Percentiles rank a stretch among this genome's conserved stretches.
Evolutionary conservation across 768 basidiomycete species (phyloP).

Genomic region (Russula sp.): DNA sequence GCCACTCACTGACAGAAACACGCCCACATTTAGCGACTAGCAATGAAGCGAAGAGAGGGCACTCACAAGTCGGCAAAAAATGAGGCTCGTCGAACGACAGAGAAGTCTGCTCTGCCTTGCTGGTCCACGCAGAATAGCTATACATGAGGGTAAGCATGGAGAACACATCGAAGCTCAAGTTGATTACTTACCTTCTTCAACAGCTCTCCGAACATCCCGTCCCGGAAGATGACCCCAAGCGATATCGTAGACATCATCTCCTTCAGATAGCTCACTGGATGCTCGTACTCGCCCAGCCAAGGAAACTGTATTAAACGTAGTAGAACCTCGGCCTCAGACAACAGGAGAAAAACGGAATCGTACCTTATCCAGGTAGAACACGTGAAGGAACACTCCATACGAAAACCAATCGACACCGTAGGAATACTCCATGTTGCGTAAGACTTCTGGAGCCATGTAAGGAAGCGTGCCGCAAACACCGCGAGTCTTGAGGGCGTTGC

Average conservation of each 20-base stretch:
- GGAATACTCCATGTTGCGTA: conserved; percentile 23
- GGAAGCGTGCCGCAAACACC: conserved; percentile 25
- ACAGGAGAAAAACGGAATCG: background rate
- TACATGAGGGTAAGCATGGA: background rate
- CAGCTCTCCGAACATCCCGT: conserved; percentile 14
- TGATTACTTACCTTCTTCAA: conserved; percentile 12
- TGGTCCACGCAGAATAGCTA: conserved; percentile 20
- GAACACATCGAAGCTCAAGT: background rate
- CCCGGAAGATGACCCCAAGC: conserved; percentile 5
- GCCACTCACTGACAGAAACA: conserved; percentile 10
- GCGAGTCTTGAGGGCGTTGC: background rate
- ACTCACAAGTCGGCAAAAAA: conserved; percentile 24
- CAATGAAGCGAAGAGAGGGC: background rate
- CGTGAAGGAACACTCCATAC: conserved; percentile 26
- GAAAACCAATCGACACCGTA: conserved; percentile 29
- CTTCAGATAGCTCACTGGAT: conserved; percentile 21
- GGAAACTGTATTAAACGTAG: conserved; percentile 15
- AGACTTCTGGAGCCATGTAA: conserved; percentile 30
- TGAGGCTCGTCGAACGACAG: conserved; percentile 8
- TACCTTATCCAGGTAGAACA: conserved; percentile 22
- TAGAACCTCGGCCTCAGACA: background rate
- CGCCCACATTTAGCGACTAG: background rate
- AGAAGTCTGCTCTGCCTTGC: conserved; percentile 18
- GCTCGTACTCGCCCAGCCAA: conserved; percentile 20
- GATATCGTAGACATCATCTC: conserved; percentile 21